Conservation (phyloP, 768 basidiomycete species). For the Macrolepiota fuliginosa region DNA sequence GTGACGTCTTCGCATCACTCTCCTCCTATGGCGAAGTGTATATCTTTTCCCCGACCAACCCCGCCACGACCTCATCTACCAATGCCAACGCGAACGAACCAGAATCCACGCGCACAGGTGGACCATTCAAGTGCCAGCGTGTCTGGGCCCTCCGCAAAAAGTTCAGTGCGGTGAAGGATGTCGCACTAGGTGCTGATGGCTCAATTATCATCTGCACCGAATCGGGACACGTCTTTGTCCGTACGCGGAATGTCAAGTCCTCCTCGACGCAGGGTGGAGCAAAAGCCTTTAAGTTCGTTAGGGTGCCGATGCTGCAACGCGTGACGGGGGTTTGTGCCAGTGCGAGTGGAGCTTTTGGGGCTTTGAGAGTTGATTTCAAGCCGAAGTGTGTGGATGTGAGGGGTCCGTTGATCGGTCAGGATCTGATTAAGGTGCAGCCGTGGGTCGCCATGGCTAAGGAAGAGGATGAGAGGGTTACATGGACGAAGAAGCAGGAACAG, state of each 20-base stretch:
- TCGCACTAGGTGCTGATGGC: constrained; percentile 85
- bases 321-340: constrained; percentile 82
- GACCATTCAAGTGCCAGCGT: constrained; percentile 75
- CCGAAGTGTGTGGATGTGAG: constrained; percentile 51
- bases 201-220: constrained; percentile 90
- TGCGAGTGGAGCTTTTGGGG: constrained; percentile 85
- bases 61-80: constrained; percentile 17
- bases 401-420: constrained; percentile 60
- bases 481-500: neutral
- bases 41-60: constrained; percentile 50
- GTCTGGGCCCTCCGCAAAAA: constrained; percentile 89
- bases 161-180: constrained; percentile 87
- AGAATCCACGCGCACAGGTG: constrained; percentile 24
- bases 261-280: constrained; percentile 7
- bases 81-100: constrained; percentile 29
- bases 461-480: neutral
- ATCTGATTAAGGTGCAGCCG: constrained; percentile 66
- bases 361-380: constrained; percentile 70
- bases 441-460: constrained; percentile 34
- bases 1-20: constrained; percentile 79
- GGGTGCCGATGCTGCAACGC: constrained; percentile 82
- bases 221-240: constrained; percentile 91
- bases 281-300: constrained; percentile 75
- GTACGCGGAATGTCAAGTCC: constrained; percentile 51
- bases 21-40: constrained; percentile 90